Percentiles rank a stretch among this genome's conserved stretches.
phyloP scores from a whole-genome alignment of 2,329 filamentous ascomycete genomes.

The Scedosporium boydii region DNA sequence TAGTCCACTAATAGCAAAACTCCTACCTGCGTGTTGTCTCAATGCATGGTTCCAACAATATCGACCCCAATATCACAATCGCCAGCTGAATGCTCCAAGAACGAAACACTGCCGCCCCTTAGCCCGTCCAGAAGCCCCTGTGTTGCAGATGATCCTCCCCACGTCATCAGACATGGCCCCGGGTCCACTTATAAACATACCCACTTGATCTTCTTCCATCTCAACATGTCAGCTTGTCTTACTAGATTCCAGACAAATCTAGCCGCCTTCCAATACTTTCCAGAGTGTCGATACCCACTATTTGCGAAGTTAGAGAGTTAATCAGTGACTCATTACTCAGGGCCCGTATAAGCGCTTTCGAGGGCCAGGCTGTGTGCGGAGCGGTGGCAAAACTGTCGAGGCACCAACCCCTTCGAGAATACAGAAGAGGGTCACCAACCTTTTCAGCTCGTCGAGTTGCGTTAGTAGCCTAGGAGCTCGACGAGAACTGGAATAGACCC shows the following conservation, averaged over 20 bases:
- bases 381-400: not conserved
- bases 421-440: not conserved
- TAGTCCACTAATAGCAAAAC: not conserved
- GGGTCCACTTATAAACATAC: not conserved
- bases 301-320: not conserved
- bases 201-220: not conserved
- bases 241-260: not conserved
- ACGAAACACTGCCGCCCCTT: not conserved
- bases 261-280: not conserved
- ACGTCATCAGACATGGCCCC: not conserved
- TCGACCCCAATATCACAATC: not conserved
- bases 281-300: not conserved
- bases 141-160: not conserved
- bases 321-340: not conserved
- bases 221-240: not conserved
- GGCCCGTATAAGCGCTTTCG: not conserved
- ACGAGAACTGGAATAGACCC: not conserved
- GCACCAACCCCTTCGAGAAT: not conserved
- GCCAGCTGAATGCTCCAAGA: too few species aligned
- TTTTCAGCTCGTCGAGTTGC: not conserved
- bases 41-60: not conserved
- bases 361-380: not conserved
- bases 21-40: not conserved
- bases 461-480: not conserved
- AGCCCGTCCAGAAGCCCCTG: not conserved